These are phyloP conservation scores for Gossypium longicalyx DNA, from an alignment of 345 rosid genomes.

Conservation along the genomic window DNA sequence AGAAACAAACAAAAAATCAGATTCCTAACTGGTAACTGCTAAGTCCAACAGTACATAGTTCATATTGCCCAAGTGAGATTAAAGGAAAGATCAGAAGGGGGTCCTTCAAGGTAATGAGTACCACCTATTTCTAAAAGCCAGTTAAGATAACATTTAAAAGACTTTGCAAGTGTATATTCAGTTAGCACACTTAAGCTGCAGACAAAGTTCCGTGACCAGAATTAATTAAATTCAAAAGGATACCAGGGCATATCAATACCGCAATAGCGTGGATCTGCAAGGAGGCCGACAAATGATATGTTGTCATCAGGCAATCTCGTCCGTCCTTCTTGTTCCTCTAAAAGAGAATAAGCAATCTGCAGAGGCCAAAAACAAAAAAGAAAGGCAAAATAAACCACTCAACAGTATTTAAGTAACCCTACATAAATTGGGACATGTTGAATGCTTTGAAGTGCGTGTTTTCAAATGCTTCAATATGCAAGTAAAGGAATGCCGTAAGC, in stretches of 20 bases:
- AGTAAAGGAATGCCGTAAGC: neutral
- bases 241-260: constrained; percentile 58
- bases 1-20: neutral
- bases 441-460: neutral
- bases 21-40: neutral
- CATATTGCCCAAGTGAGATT: neutral
- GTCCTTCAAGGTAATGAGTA: neutral
- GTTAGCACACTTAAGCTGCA: constrained; percentile 3
- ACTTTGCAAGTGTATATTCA: neutral
- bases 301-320: constrained; percentile 54
- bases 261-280: constrained; percentile 94
- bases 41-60: neutral
- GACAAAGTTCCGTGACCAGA: constrained; percentile 5
- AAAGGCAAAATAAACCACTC: neutral
- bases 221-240: constrained; percentile 26
- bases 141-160: neutral
- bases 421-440: neutral
- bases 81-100: neutral
- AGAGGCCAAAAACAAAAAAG: neutral
- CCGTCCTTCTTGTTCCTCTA: constrained; percentile 91
- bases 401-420: neutral
- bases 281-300: constrained; percentile 92
- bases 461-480: neutral
- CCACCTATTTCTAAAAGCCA: neutral
- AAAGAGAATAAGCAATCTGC: constrained; percentile 82